These are phyloP conservation scores for Cardamine resedifolia DNA, from an alignment of 345 rosid species.

Conservation along the genomic window DNA sequence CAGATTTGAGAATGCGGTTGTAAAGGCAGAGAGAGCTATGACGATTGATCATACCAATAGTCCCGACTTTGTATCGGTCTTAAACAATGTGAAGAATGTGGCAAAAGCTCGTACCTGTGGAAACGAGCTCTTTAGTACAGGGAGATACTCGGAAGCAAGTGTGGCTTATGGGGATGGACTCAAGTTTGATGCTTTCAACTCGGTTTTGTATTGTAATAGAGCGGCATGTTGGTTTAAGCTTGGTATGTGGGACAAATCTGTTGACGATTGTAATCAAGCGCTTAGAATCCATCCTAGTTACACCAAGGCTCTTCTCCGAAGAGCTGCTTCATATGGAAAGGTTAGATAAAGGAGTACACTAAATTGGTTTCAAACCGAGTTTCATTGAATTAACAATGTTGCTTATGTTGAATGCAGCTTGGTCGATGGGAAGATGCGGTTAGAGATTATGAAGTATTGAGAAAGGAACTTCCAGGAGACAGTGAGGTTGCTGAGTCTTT, in stretches of 20 bases:
- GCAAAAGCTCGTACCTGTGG: constrained; percentile 79
- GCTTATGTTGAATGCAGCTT: constrained; percentile 33
- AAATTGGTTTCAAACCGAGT: background rate
- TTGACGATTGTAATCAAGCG: constrained; percentile 92
- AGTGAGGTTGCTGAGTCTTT: constrained; percentile 73
- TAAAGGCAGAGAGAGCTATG: constrained; percentile 78
- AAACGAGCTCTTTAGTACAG: constrained; percentile 73
- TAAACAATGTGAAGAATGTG: constrained; percentile 68
- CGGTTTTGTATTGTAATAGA: constrained; percentile 92
- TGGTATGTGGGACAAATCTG: constrained; percentile 77
- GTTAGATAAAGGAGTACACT: constrained; percentile 41
- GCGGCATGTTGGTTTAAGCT: constrained; percentile 97
- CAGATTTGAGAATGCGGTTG: constrained; percentile 90
- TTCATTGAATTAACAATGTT: background rate
- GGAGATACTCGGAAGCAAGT: constrained; percentile 82
- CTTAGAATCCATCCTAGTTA: constrained; percentile 73
- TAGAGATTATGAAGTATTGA: constrained; percentile 77
- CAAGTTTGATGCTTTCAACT: constrained; percentile 60
- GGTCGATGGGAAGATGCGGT: constrained; percentile 84
- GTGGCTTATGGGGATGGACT: constrained; percentile 94
- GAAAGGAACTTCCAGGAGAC: constrained; percentile 83
- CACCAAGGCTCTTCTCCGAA: constrained; percentile 79
- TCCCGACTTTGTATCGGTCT: constrained; percentile 49
- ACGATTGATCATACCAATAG: constrained; percentile 54
- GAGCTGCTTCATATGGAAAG: constrained; percentile 95